Conservation (phyloP, 495 filamentous ascomycete genomes). For the Bacidia gigantensis region DNA sequence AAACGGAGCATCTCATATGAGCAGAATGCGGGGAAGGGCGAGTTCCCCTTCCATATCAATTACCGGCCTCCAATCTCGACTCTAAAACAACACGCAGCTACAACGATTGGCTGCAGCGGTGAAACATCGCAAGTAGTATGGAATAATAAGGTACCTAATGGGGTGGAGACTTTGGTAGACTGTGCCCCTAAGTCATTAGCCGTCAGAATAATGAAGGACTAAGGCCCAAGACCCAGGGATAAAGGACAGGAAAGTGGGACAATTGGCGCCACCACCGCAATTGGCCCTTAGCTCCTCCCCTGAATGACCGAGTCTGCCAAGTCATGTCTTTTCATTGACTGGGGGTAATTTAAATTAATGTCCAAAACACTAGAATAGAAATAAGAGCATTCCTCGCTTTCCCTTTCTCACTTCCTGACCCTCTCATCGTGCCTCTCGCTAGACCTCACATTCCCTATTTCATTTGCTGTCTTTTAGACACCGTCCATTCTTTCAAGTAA, state of each 20-base stretch:
- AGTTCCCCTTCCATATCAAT: background rate
- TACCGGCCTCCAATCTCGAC: background rate
- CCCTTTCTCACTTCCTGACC: background rate
- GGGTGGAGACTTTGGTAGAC: too few species aligned
- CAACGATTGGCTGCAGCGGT: background rate
- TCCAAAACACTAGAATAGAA: background rate
- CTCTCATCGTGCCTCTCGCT: background rate
- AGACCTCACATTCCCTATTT: slow-evolving; percentile 2
- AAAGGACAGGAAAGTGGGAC: too few species aligned
- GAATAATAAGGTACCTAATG: too few species aligned
- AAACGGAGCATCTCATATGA: too few species aligned
- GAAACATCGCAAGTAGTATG: background rate
- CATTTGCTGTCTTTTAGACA: background rate
- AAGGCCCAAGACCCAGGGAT: background rate
- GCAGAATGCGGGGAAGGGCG: too few species aligned
- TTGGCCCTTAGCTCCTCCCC: too few species aligned
- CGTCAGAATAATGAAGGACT: too few species aligned
- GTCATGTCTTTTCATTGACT: background rate
- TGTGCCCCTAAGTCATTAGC: background rate
- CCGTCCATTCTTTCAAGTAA: background rate
- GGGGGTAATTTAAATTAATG: background rate
- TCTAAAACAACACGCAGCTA: background rate
- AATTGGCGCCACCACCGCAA: too few species aligned
- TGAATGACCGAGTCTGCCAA: too few species aligned
- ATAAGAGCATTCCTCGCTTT: background rate